Evolutionary conservation across 345 rosid species (phyloP).

Genomic region (Xanthoceras sorbifolium): DNA sequence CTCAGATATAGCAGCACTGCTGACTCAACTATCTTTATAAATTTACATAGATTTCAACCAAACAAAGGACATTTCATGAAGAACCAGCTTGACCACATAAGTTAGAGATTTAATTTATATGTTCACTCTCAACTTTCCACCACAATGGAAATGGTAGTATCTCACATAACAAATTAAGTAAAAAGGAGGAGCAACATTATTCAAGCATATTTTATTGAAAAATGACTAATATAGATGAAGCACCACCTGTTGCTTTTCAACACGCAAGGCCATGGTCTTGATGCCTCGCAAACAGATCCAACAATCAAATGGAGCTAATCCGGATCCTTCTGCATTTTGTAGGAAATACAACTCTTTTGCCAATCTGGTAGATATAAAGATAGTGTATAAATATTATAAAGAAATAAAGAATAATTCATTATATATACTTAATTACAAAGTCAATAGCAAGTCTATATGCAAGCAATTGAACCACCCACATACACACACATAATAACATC

Average conservation of each 20-base stretch:
- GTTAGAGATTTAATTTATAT: neutral
- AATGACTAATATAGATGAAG: constrained; percentile 8
- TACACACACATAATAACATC: neutral
- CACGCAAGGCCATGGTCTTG: constrained; percentile 91
- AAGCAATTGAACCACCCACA: too few species aligned
- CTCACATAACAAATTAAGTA: neutral
- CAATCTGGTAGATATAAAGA: constrained; percentile 49
- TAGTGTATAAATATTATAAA: neutral
- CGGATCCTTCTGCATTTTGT: constrained; percentile 96
- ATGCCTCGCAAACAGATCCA: constrained; percentile 94
- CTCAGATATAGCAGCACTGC: neutral
- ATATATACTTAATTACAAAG: neutral
- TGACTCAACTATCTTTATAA: neutral
- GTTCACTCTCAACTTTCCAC: neutral
- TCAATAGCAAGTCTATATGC: neutral
- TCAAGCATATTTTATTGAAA: neutral
- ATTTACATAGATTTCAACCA: neutral
- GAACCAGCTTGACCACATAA: neutral
- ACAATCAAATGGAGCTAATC: constrained; percentile 94
- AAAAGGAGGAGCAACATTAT: constrained; percentile 12
- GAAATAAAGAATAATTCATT: neutral
- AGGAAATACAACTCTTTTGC: constrained; percentile 83
- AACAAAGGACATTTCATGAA: neutral
- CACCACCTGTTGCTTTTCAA: constrained; percentile 91
- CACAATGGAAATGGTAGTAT: neutral